Conservation (phyloP, 2,329 filamentous ascomycete genomes). For the Penicillium sp. region DNA sequence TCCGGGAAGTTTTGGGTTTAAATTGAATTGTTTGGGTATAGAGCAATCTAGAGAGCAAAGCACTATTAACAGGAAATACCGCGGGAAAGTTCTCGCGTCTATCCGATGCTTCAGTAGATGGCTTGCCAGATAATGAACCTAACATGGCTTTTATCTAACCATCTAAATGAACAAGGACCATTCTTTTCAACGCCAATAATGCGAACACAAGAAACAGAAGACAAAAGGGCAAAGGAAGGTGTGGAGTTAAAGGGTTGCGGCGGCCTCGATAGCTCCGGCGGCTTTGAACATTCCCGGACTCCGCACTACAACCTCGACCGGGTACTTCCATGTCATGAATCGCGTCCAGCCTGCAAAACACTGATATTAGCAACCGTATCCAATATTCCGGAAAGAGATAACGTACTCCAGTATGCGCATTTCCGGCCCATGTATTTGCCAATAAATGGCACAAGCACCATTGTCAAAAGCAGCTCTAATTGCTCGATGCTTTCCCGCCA, state of each 20-base stretch:
- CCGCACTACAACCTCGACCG: slow-evolving; percentile 67
- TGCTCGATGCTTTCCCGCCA: slow-evolving; percentile 96
- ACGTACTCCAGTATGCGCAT: slow-evolving; percentile 90
- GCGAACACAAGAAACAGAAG: not conserved
- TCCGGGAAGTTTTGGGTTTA: not conserved
- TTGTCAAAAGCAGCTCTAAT: slow-evolving; percentile 85
- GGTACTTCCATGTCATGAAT: slow-evolving; percentile 94
- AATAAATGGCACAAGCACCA: slow-evolving; percentile 90
- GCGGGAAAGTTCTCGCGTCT: not conserved
- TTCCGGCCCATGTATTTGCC: slow-evolving; percentile 94
- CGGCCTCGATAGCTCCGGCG: slow-evolving; percentile 63
- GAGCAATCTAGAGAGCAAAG: slow-evolving; percentile 11
- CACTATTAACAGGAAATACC: slow-evolving; percentile 5
- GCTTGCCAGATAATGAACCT: not conserved
- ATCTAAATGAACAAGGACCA: not conserved
- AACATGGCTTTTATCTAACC: not conserved
- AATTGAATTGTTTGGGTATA: slow-evolving; percentile 23
- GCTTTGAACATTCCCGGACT: slow-evolving; percentile 64
- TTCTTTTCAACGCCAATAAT: slow-evolving; percentile 2
- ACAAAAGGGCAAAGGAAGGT: not conserved
- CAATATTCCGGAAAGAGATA: not conserved
- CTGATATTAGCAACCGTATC: slow-evolving; percentile 8
- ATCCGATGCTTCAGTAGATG: not conserved
- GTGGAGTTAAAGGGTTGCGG: slow-evolving; percentile 37
- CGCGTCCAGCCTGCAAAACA: slow-evolving; percentile 72